Conservation (phyloP, 2,329 filamentous ascomycete species). For the Fusarium falciforme region DNA sequence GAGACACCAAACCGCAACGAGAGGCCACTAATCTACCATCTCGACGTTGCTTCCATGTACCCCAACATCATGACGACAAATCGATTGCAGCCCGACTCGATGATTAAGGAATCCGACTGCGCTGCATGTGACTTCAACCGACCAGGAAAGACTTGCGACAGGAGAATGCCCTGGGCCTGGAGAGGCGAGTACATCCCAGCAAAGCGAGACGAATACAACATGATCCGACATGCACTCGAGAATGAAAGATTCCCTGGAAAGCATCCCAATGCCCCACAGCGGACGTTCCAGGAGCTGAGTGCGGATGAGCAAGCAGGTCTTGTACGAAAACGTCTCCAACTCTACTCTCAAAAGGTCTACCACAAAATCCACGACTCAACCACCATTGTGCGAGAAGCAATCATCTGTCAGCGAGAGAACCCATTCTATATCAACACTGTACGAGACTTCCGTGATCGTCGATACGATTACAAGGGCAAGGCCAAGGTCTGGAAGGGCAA, state of each 20-base stretch:
- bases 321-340: constrained; percentile 86
- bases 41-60: constrained; percentile 99
- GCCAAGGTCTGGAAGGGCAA: constrained; percentile 99
- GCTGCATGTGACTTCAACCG: constrained; percentile 98
- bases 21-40: constrained; percentile 92
- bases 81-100: constrained; percentile 96
- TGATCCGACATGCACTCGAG: constrained; percentile 92
- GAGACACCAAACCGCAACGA: constrained; percentile 87
- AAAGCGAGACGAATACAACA: constrained; percentile 98
- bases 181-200: constrained; percentile 96
- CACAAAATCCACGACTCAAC: constrained; percentile 98
- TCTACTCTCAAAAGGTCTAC: constrained; percentile 98
- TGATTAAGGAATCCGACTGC: constrained; percentile 96
- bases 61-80: constrained; percentile 99
- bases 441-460: constrained; percentile 92
- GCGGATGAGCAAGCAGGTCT: constrained; percentile 84
- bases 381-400: constrained; percentile 92
- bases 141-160: constrained; percentile 96
- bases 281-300: constrained; percentile 84
- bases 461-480: constrained; percentile 98
- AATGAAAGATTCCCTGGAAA: constrained; percentile 93
- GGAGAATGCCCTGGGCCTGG: constrained; percentile 96
- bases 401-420: constrained; percentile 98
- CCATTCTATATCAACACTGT: constrained; percentile 99
- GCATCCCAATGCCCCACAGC: constrained; percentile 73